A percentile compares a stretch with the other conserved stretches of the same genome.
phyloP scores from a whole-genome alignment of 345 rosid genomes.

The Trapa bicornis region DNA sequence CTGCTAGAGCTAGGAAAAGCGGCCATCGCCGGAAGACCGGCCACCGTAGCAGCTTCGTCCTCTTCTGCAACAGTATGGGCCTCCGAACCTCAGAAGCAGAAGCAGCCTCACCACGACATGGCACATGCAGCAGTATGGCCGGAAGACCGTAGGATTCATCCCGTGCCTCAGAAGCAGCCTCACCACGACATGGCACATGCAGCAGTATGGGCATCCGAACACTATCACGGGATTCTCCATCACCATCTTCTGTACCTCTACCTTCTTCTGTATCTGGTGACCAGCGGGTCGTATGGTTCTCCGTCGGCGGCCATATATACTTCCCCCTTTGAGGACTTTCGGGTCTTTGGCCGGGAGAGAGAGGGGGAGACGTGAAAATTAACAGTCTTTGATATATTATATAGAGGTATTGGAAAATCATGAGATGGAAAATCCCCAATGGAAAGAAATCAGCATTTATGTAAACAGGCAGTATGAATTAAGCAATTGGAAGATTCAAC shows the following conservation, averaged over 20 bases:
- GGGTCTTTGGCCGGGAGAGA: background rate
- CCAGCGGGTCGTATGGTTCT: constrained; percentile 7
- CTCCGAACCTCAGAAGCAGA: background rate
- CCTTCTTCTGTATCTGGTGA: constrained; percentile 10
- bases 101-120: constrained; percentile 51
- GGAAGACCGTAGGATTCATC: constrained; percentile 45
- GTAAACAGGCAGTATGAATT: too few species aligned
- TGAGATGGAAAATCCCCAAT: background rate
- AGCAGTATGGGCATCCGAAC: constrained; percentile 4
- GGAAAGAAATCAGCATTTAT: background rate
- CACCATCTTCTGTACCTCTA: constrained; percentile 1
- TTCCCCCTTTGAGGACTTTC: background rate
- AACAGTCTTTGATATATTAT: background rate
- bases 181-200: constrained; percentile 35
- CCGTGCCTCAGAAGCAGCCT: constrained; percentile 57
- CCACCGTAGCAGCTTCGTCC: constrained; percentile 30
- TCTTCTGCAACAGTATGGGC: constrained; percentile 40
- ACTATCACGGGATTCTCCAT: constrained; percentile 12
- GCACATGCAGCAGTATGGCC: constrained; percentile 8
- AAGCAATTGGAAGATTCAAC: too few species aligned
- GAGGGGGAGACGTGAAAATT: constrained; percentile 1
- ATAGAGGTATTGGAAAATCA: background rate
- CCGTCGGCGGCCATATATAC: background rate
- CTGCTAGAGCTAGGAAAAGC: constrained; percentile 1
- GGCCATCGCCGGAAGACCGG: constrained; percentile 18